These are phyloP conservation scores for Borovskyia barvae DNA, from an alignment of 208 protist genomes.

Conservation along the genomic window DNA sequence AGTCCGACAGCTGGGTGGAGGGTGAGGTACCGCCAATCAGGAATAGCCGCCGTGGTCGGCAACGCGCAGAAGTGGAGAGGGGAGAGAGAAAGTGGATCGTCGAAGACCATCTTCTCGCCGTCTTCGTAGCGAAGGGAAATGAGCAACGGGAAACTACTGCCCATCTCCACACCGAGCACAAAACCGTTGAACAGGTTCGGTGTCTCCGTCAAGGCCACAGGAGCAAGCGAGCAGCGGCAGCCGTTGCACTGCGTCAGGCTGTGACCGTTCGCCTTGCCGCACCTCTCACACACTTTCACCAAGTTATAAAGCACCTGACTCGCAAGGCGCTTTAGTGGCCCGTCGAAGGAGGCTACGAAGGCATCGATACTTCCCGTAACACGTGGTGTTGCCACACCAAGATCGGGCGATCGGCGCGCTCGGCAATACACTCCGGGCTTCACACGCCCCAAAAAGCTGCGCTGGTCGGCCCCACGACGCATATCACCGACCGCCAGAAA, in stretches of 20 bases:
- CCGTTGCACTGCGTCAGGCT: slow-evolving; percentile 52
- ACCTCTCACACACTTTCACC: slow-evolving; percentile 50
- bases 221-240: slow-evolving; percentile 29
- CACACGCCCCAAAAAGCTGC: slow-evolving; percentile 22
- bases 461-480: slow-evolving; percentile 1
- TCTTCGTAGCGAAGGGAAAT: slow-evolving; percentile 47
- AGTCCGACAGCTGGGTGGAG: slow-evolving; percentile 32
- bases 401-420: slow-evolving; percentile 3
- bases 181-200: slow-evolving; percentile 65
- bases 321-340: neutral
- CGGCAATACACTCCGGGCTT: slow-evolving; percentile 15
- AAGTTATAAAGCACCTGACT: slow-evolving; percentile 25
- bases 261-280: slow-evolving; percentile 58
- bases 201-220: slow-evolving; percentile 30
- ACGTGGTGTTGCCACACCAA: neutral
- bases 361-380: slow-evolving; percentile 20
- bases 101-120: slow-evolving; percentile 40
- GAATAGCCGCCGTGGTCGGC: slow-evolving; percentile 36
- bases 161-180: slow-evolving; percentile 44
- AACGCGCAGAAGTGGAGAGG: slow-evolving; percentile 59
- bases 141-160: slow-evolving; percentile 25
- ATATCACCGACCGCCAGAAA: no score
- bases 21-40: slow-evolving; percentile 60
- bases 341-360: slow-evolving; percentile 6
- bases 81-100: slow-evolving; percentile 60